A percentile compares a stretch with the other conserved stretches of the same genome.
These are phyloP conservation scores for Saccharomycopsis capsularis DNA, from an alignment of 805 yeast genomes.

Conservation along the genomic window DNA sequence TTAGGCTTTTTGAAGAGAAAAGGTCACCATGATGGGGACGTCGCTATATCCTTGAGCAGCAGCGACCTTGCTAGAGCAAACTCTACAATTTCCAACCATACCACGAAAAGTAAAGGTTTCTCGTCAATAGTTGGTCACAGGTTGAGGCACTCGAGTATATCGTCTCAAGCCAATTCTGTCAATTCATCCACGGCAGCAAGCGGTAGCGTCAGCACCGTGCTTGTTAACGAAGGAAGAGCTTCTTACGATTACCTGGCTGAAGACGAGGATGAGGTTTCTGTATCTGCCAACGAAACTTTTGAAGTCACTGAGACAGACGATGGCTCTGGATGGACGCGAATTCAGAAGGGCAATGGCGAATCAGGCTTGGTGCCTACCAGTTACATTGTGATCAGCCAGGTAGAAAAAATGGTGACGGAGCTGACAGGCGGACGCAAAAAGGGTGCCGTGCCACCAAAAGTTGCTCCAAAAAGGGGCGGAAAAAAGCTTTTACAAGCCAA, in stretches of 20 bases:
- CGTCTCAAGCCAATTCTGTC: neutral
- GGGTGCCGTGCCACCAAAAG: constrained; percentile 57
- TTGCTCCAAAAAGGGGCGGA: constrained; percentile 71
- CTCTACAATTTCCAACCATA: neutral
- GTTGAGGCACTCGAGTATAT: neutral
- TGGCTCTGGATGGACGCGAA: constrained; percentile 89
- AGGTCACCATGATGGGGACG: constrained; percentile 12
- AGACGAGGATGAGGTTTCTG: constrained; percentile 69
- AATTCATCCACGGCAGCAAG: neutral
- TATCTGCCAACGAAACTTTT: constrained; percentile 55
- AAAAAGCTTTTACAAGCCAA: constrained; percentile 55
- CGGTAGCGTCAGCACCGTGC: neutral
- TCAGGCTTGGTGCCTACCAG: constrained; percentile 82
- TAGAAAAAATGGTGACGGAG: constrained; percentile 23
- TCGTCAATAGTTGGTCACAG: neutral
- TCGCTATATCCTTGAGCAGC: neutral
- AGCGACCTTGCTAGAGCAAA: neutral
- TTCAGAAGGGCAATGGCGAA: constrained; percentile 41
- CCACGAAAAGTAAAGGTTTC: neutral
- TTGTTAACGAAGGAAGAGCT: constrained; percentile 36
- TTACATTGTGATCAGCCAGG: constrained; percentile 46
- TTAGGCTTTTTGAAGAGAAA: constrained; percentile 32
- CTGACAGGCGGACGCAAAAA: constrained; percentile 18
- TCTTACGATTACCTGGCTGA: constrained; percentile 58
- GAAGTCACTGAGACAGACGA: constrained; percentile 61